Percentiles rank a stretch among this genome's conserved stretches.
Evolutionary conservation across 768 basidiomycete species (phyloP).

Genomic region (Mycena polygramma): DNA sequence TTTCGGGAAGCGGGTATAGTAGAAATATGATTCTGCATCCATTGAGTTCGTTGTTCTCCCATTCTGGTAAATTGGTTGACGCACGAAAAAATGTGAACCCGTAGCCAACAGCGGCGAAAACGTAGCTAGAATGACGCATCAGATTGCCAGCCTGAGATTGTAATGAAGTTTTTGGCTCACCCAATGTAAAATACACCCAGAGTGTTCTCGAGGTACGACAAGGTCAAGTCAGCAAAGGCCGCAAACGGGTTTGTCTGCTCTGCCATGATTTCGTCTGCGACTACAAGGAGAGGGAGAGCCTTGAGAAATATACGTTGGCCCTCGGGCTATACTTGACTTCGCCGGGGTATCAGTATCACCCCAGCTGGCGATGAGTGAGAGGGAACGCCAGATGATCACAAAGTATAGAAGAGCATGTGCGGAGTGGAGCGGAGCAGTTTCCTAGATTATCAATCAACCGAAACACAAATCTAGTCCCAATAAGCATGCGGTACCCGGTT

Average conservation of each 20-base stretch:
- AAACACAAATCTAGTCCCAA: too few species aligned
- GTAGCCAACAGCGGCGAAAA: constrained; percentile 42
- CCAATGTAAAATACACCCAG: constrained; percentile 46
- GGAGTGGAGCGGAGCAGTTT: too few species aligned
- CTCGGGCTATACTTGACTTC: too few species aligned
- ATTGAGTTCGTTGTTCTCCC: neutral
- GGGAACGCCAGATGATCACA: too few species aligned
- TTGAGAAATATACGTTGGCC: neutral
- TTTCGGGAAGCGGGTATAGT: constrained; percentile 42
- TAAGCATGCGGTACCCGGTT: too few species aligned
- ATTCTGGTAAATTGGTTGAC: constrained; percentile 8
- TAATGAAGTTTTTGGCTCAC: constrained; percentile 17
- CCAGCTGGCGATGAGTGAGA: too few species aligned
- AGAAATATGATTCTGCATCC: constrained; percentile 45
- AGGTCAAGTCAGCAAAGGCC: constrained; percentile 20
- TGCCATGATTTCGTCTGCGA: neutral
- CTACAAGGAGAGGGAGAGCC: neutral
- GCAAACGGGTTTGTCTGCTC: constrained; percentile 17
- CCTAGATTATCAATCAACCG: too few species aligned
- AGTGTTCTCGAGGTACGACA: constrained; percentile 39
- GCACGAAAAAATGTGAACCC: constrained; percentile 49
- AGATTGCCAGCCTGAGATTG: too few species aligned
- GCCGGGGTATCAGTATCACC: too few species aligned
- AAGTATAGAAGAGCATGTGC: too few species aligned
- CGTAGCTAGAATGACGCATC: constrained; percentile 35